Evolutionary conservation across 306 rosid species (phyloP).

Genomic region (Luffa acutangula): DNA sequence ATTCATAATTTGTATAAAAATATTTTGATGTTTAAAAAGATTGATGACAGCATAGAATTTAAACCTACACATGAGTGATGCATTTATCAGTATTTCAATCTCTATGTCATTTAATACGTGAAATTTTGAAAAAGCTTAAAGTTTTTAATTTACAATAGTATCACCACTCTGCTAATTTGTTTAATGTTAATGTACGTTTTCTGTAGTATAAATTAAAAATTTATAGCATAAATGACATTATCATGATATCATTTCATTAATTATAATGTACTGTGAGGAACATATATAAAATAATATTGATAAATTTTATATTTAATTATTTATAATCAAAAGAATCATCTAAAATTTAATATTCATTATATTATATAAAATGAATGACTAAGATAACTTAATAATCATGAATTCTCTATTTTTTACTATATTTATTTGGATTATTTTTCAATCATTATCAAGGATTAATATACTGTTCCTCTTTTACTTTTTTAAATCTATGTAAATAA

Average conservation of each 20-base stretch:
- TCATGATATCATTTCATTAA: not conserved
- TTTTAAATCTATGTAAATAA: too few relatives aligned
- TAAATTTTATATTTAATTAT: not conserved
- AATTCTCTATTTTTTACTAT: not conserved
- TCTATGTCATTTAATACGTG: not conserved
- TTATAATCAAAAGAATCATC: not conserved
- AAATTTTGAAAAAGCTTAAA: not conserved
- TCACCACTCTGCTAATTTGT: not conserved
- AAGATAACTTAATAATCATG: not conserved
- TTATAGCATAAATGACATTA: not conserved
- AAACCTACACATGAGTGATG: not conserved
- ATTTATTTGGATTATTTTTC: not conserved
- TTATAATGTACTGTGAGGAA: not conserved
- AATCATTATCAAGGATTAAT: not conserved
- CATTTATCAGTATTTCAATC: too few relatives aligned
- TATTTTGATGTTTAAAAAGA: not conserved
- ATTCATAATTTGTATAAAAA: not conserved
- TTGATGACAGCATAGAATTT: not conserved
- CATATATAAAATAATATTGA: not conserved
- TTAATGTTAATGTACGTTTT: not conserved
- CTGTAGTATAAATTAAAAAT: not conserved
- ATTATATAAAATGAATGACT: not conserved
- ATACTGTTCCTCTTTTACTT: not conserved
- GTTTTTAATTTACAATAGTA: not conserved
- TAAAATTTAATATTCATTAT: not conserved